Evolutionary conservation across 2,329 filamentous ascomycete species (phyloP), one percentile per base, ranked within the genome.

Genomic region (Sclerotinia subarctica): DNA sequence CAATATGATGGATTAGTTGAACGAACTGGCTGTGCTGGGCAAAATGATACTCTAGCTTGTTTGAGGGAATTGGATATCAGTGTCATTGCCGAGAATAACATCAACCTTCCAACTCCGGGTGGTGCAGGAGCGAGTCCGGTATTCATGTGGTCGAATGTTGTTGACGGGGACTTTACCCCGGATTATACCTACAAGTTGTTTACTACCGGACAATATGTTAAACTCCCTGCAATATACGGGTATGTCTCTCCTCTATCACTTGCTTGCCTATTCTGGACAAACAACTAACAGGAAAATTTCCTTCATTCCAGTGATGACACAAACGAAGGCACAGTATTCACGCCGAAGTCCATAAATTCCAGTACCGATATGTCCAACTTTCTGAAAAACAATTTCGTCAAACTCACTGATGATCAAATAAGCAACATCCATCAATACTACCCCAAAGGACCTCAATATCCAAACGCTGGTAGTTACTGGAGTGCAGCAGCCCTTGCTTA

Each of bases 281-380:
- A 49, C 42, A 5, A 49, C 42, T 47, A 57, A 52, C 15, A 52
- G 13, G 6, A 32, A 32, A 66, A 54, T 65, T 46, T 3, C 24
- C 15, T 26, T 13, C 8, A 8, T 29, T 32, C 13, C 29, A 74
- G 86, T 64, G 83, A 86, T 71, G 85, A 85, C 76, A 87, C 85
- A 5, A 87, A 92, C 76, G 89, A 88, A 77, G 89, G 89, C 47
- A 89, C 88, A 0, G 77, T 83, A 5, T 90, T 90, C 74, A 82
- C 84, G 0, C 86, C 87, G 0, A 75, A 76, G 26, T 78, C 76
- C 42, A 83, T 85, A 1, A 78, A 80, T 51, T 85, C 79, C 29
- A 73, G 82, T 3, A 77, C 75, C 2, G 77, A 85, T 42, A 84
- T 84, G 72, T 80, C 88, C 73, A 77, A 75, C 2, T 90, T 88